Conservation (phyloP, 768 basidiomycete species). For the Termitomyces sp. region DNA sequence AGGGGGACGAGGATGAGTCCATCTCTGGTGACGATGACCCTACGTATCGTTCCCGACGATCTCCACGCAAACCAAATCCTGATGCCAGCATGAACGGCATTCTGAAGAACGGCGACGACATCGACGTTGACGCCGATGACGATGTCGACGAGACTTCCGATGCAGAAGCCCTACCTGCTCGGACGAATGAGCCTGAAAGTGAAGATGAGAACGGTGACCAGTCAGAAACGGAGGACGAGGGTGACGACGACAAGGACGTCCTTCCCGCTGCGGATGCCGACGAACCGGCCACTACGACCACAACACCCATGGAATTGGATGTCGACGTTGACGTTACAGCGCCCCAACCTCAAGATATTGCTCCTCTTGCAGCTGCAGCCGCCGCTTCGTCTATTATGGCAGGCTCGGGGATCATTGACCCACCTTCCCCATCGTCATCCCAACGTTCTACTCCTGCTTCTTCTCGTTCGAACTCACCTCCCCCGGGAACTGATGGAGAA, state of each 20-base stretch:
- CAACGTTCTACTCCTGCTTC: slow-evolving; percentile 31
- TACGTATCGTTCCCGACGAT: slow-evolving; percentile 12
- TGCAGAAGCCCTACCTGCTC: slow-evolving; percentile 7
- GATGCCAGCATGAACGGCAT: slow-evolving; percentile 11
- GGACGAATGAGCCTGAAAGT: slow-evolving; percentile 16
- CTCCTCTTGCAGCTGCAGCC: slow-evolving; percentile 31
- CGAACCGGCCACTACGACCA: slow-evolving; percentile 17
- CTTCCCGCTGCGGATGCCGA: slow-evolving; percentile 20
- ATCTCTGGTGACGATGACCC: slow-evolving; percentile 15
- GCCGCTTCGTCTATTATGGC: slow-evolving; percentile 50
- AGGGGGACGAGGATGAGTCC: slow-evolving; percentile 16
- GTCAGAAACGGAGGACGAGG: slow-evolving; percentile 18
- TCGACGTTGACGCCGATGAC: slow-evolving; percentile 16
- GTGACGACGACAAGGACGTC: slow-evolving; percentile 28
- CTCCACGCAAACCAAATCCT: slow-evolving; percentile 11
- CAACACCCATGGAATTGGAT: slow-evolving; percentile 22
- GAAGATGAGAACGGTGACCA: slow-evolving; percentile 27
- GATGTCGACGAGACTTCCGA: slow-evolving; percentile 18
- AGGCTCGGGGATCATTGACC: slow-evolving; percentile 34
- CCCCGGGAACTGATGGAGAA: slow-evolving; percentile 16
- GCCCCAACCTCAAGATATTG: slow-evolving; percentile 24
- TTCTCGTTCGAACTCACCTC: slow-evolving; percentile 42
- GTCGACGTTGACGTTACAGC: slow-evolving; percentile 31
- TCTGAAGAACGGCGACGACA: slow-evolving; percentile 14
- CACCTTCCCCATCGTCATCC: slow-evolving; percentile 35